Evolutionary conservation across 2,329 filamentous ascomycete species (phyloP).

Genomic region (Aspergillus eucalypticola): DNA sequence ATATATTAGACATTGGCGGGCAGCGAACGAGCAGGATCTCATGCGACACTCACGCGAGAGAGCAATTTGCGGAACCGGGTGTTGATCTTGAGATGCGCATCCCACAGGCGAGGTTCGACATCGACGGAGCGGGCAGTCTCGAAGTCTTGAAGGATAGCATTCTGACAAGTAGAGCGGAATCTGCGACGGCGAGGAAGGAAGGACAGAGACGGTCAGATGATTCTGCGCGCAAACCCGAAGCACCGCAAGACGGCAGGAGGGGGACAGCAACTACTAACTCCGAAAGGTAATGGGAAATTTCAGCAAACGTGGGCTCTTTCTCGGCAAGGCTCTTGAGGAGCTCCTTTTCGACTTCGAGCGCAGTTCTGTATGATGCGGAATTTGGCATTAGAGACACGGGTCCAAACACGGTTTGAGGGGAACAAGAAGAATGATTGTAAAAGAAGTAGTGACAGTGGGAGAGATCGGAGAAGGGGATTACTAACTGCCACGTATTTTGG

Average conservation of each 20-base stretch:
- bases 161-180: conserved; percentile 71
- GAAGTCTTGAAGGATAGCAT: conserved; percentile 68
- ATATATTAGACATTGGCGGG: conserved; percentile 7
- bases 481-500: conserved; percentile 56
- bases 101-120: conserved; percentile 75
- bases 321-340: conserved; percentile 52
- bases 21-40: neutral
- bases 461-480: conserved; percentile 18
- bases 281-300: conserved; percentile 49
- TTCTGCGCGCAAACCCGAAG: conserved; percentile 9
- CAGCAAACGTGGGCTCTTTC: conserved; percentile 51
- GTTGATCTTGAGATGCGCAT: conserved; percentile 75
- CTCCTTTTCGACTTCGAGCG: conserved; percentile 50
- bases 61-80: conserved; percentile 72
- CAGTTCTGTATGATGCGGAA: conserved; percentile 29
- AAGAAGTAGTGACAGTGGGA: neutral
- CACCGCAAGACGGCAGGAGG: neutral
- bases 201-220: conserved; percentile 8
- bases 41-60: conserved; percentile 47
- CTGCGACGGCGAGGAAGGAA: conserved; percentile 41
- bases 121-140: conserved; percentile 54
- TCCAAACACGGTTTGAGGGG: conserved; percentile 8
- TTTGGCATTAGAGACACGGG: conserved; percentile 20
- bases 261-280: conserved; percentile 30
- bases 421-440: neutral